Conservation (phyloP, 192 early-diverging fungal species). For the Spizellomyces punctatus region DNA sequence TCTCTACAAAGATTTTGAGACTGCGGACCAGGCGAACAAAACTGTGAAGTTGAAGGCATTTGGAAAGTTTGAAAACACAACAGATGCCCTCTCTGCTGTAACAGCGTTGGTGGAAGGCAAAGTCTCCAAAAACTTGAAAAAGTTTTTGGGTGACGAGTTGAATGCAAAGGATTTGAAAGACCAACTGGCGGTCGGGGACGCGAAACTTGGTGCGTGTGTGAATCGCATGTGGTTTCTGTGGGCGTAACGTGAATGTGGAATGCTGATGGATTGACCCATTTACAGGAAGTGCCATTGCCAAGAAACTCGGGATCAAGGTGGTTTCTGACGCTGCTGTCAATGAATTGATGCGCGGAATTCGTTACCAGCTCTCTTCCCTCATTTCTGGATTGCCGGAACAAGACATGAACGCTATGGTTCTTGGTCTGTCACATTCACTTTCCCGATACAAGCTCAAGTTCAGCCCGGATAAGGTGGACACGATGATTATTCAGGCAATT, state of each 20-base stretch:
- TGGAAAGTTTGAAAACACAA: constrained; percentile 98
- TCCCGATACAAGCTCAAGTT: constrained; percentile 99
- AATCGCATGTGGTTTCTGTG: neutral
- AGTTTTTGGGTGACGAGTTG: constrained; percentile 85
- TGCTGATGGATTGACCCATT: neutral
- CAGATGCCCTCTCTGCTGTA: constrained; percentile 92
- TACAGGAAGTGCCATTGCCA: constrained; percentile 64
- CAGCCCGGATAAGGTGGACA: constrained; percentile 99
- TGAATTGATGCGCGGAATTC: constrained; percentile 96
- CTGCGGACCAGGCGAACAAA: constrained; percentile 86
- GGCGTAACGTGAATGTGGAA: constrained; percentile 3
- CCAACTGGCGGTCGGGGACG: constrained; percentile 85
- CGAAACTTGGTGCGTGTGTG: constrained; percentile 79
- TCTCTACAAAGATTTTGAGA: constrained; percentile 87
- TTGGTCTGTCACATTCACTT: constrained; percentile 98
- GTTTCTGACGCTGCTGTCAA: constrained; percentile 79
- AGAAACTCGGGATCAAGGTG: constrained; percentile 85
- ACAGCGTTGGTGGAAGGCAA: constrained; percentile 97
- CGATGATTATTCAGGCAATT: constrained; percentile 99
- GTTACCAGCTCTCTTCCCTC: constrained; percentile 87
- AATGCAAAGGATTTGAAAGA: constrained; percentile 90
- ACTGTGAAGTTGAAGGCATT: constrained; percentile 94
- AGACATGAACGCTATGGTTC: constrained; percentile 94
- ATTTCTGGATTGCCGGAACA: constrained; percentile 82
- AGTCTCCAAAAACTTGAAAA: constrained; percentile 92